A percentile compares a stretch with the other conserved stretches of the same genome.
phyloP scores from a whole-genome alignment of 1,284 basidiomycete species.

The Uromyces viciae-fabae region DNA sequence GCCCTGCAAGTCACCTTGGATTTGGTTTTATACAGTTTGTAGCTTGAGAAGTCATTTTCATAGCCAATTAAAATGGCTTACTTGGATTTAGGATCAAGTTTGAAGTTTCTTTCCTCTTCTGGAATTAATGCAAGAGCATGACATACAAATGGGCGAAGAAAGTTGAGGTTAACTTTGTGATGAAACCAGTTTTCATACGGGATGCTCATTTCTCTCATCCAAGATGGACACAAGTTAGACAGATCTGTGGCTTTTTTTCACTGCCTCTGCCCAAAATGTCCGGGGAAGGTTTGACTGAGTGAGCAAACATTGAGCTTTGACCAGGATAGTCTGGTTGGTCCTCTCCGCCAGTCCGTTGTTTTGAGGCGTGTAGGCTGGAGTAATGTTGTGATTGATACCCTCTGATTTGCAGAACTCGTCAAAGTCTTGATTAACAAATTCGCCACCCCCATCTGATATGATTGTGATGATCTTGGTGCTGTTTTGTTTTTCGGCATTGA shows the following conservation, averaged over 20 bases:
- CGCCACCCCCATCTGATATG: background rate
- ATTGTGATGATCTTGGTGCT: background rate
- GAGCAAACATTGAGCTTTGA: background rate
- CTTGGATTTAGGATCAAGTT: background rate
- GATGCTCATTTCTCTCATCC: background rate
- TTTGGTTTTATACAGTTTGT: background rate
- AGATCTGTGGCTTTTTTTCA: background rate
- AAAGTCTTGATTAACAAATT: conserved; percentile 2
- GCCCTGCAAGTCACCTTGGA: background rate
- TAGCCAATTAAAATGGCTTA: background rate
- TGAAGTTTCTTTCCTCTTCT: background rate
- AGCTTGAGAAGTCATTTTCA: background rate
- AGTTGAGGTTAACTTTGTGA: background rate
- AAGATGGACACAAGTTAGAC: background rate
- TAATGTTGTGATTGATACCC: background rate
- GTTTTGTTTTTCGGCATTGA: background rate
- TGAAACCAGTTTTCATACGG: background rate
- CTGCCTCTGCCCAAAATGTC: background rate
- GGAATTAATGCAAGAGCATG: background rate
- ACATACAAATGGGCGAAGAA: background rate
- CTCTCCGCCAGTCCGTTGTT: background rate
- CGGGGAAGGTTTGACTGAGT: background rate
- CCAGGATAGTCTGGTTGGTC: background rate
- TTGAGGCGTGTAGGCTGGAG: background rate
- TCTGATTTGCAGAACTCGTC: background rate